phyloP scores from a whole-genome alignment of 1,139 yeast species.

The Debaryomycetaceae sp. region DNA sequence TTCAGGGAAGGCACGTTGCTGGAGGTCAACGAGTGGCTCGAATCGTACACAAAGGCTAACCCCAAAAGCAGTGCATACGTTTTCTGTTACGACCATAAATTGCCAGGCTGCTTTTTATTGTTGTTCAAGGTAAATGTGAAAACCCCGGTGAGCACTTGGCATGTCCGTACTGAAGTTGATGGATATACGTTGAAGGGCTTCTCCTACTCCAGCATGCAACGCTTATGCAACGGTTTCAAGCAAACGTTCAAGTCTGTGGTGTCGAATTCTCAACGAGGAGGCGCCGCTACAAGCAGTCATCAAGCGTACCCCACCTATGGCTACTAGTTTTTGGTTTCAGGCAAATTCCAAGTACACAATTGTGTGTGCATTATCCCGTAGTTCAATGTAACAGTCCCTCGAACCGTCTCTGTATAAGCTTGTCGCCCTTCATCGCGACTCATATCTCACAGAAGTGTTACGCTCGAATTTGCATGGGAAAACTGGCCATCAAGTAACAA shows the following conservation, averaged over 20 bases:
- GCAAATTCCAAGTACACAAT: too few relatives aligned
- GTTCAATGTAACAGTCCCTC: too few relatives aligned
- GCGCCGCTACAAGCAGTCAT: too few relatives aligned
- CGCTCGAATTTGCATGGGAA: too few relatives aligned
- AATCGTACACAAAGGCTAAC: conserved; percentile 82
- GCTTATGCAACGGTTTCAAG: conserved; percentile 92
- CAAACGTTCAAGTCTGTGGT: conserved; percentile 32
- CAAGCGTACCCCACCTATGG: too few relatives aligned
- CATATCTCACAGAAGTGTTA: too few relatives aligned
- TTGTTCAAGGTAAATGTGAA: conserved; percentile 70
- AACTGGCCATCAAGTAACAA: too few relatives aligned
- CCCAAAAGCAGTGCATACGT: conserved; percentile 86
- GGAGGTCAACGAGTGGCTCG: conserved; percentile 81
- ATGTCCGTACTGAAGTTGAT: conserved; percentile 76
- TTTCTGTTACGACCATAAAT: conserved; percentile 81
- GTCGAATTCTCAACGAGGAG: conserved; percentile 7
- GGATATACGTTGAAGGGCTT: conserved; percentile 76
- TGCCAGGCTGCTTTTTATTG: conserved; percentile 85
- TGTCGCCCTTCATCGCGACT: too few relatives aligned
- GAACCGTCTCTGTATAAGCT: too few relatives aligned
- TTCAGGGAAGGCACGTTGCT: conserved; percentile 72
- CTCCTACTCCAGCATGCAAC: conserved; percentile 76
- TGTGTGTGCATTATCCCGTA: too few relatives aligned
- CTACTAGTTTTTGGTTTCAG: too few relatives aligned
- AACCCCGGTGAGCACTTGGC: conserved; percentile 76